Conservation (phyloP, 2,329 filamentous ascomycete genomes). For the Elsinoe perseae region DNA sequence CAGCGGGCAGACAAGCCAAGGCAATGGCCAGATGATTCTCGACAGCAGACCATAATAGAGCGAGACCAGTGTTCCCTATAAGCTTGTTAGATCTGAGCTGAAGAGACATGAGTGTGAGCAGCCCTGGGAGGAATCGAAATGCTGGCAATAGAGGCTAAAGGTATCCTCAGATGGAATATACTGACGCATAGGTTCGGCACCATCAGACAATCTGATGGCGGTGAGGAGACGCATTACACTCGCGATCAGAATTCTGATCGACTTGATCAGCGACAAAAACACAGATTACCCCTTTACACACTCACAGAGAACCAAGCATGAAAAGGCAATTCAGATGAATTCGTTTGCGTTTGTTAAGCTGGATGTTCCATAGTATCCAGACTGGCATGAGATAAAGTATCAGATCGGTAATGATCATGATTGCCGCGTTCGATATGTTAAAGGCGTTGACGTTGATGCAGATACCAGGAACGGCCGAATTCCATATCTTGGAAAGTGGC, state of each 20-base stretch:
- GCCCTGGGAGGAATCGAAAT: not conserved
- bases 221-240: not conserved
- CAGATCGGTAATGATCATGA: conserved; percentile 34
- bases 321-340: conserved; percentile 31
- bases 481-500: conserved; percentile 30
- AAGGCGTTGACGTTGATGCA: conserved; percentile 33
- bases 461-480: conserved; percentile 21
- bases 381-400: conserved; percentile 34
- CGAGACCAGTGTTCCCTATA: not conserved
- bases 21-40: conserved; percentile 32
- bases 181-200: not conserved
- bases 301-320: conserved; percentile 28
- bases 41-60: conserved; percentile 29
- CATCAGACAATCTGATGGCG: not conserved
- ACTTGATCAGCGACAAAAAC: not conserved
- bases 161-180: not conserved
- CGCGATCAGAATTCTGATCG: not conserved
- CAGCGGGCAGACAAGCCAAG: conserved; percentile 29
- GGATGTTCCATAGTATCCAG: conserved; percentile 31
- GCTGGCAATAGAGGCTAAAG: too few species aligned
- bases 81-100: not conserved
- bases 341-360: conserved; percentile 27
- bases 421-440: conserved; percentile 27
- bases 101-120: not conserved
- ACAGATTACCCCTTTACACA: not conserved